Conservation (phyloP, 106 monocot genomes). For the Gastrodia elata region DNA sequence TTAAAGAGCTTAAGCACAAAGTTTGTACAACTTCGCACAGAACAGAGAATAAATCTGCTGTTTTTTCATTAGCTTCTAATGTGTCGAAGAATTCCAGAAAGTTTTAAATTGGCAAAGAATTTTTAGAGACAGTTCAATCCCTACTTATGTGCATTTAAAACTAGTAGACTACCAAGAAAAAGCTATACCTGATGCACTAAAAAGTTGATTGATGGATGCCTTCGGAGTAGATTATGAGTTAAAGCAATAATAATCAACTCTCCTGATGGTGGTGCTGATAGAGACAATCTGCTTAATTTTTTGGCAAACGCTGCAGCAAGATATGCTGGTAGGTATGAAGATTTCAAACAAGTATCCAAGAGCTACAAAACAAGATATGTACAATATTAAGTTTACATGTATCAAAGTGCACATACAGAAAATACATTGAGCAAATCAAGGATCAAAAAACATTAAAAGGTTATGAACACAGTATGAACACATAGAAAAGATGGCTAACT, state of each 20-base stretch:
- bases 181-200: constrained; percentile 70
- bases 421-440: not conserved
- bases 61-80: too few relatives aligned
- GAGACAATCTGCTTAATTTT: constrained; percentile 80
- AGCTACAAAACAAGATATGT: constrained; percentile 44
- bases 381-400: not conserved
- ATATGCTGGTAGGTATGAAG: constrained; percentile 83
- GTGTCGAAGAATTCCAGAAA: too few relatives aligned
- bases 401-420: not conserved
- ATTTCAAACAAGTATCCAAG: constrained; percentile 76
- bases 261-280: constrained; percentile 82
- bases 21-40: too few relatives aligned
- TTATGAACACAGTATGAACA: too few relatives aligned
- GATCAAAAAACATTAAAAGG: not conserved
- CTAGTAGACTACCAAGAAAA: not conserved
- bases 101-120: too few relatives aligned
- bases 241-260: constrained; percentile 77
- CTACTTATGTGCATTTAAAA: too few relatives aligned
- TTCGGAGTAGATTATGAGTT: constrained; percentile 82
- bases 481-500: too few relatives aligned
- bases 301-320: constrained; percentile 91
- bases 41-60: too few relatives aligned
- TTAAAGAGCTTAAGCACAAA: too few relatives aligned
- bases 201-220: constrained; percentile 97
- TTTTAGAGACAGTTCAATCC: too few relatives aligned